Conservation (phyloP, 345 rosid species). For the Diplotaxis tenuifolia region DNA sequence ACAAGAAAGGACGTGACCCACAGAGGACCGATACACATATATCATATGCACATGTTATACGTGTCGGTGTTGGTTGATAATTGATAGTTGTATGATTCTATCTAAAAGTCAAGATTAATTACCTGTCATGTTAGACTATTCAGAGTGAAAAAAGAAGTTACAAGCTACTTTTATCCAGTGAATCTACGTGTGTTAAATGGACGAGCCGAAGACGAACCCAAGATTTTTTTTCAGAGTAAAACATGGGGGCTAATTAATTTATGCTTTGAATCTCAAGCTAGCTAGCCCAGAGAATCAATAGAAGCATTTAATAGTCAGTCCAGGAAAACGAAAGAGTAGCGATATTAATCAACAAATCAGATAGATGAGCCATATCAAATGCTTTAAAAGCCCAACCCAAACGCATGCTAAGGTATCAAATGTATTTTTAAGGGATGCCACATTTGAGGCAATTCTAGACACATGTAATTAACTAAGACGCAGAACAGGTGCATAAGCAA, state of each 20-base stretch:
- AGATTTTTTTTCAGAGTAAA: neutral
- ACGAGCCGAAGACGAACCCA: neutral
- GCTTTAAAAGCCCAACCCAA: conserved; percentile 19
- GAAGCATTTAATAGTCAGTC: neutral
- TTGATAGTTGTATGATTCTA: neutral
- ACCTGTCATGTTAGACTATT: neutral
- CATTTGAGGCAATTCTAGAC: conserved; percentile 25
- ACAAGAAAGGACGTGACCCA: conserved; percentile 23
- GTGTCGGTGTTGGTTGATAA: conserved; percentile 17
- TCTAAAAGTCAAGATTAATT: neutral
- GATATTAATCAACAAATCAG: neutral
- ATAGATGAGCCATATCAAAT: conserved; percentile 1
- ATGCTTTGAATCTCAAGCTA: neutral
- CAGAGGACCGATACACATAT: neutral
- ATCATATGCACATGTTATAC: conserved; percentile 16
- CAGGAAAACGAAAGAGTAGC: neutral
- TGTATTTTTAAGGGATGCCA: conserved; percentile 15
- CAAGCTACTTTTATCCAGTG: neutral
- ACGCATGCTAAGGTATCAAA: conserved; percentile 9
- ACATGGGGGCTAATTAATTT: neutral
- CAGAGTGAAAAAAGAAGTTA: neutral
- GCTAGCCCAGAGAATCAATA: neutral
- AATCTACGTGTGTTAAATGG: neutral
- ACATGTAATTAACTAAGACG: conserved; percentile 17
- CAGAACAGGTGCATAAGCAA: conserved; percentile 2